Conservation (phyloP, 495 filamentous ascomycete species). For the Aspergillus baeticus region DNA sequence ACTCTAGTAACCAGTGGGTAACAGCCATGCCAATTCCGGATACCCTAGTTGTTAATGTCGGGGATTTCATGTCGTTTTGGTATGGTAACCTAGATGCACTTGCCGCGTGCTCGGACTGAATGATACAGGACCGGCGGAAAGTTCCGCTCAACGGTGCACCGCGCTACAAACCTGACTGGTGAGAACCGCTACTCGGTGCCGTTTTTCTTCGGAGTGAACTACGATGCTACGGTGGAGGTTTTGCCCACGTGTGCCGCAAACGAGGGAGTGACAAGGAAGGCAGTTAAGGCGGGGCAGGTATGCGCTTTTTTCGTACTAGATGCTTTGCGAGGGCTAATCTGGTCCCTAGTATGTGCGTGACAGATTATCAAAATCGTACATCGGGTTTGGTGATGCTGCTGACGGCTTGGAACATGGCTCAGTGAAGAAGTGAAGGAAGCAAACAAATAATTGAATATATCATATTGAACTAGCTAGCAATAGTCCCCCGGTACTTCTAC, state of each 20-base stretch:
- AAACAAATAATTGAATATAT: too few species aligned
- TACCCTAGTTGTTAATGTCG: conserved; percentile 52
- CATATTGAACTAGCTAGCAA: too few species aligned
- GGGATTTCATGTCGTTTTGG: conserved; percentile 47
- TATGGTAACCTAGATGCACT: conserved; percentile 18
- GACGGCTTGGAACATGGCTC: too few species aligned
- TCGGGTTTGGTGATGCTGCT: too few species aligned
- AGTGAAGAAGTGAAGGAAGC: too few species aligned
- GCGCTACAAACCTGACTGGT: conserved; percentile 47
- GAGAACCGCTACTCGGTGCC: conserved; percentile 48
- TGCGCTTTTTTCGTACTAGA: too few species aligned
- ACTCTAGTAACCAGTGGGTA: conserved; percentile 40
- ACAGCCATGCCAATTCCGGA: conserved; percentile 40
- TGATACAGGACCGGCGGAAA: conserved; percentile 37
- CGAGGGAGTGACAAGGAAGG: too few species aligned
- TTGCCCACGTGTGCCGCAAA: neutral
- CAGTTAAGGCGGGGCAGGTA: too few species aligned
- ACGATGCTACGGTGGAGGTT: conserved; percentile 27
- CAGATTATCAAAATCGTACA: too few species aligned
- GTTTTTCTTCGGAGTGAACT: conserved; percentile 44
- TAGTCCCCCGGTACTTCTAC: too few species aligned
- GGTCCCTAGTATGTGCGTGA: too few species aligned
- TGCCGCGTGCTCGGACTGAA: neutral
- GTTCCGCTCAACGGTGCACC: conserved; percentile 50
- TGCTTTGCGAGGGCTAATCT: too few species aligned